Evolutionary conservation across 768 basidiomycete genomes (phyloP), one percentile per base, ranked within the genome.

Genomic region (Sarcomyxa edulis): DNA sequence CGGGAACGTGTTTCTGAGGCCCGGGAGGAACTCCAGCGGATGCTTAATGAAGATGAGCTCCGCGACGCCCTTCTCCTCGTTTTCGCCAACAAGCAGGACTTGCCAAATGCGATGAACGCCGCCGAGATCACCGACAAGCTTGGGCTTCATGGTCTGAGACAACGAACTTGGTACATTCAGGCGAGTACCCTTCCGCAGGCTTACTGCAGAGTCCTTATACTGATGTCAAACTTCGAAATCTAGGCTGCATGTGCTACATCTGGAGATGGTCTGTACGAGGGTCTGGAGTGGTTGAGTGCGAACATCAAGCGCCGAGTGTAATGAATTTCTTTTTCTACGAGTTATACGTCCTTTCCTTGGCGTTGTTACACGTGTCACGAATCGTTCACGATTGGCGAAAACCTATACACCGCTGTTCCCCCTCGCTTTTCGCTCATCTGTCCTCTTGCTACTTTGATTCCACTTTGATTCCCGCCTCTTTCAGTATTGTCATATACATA

Each of bases 1-100:
- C 74, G 96, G 67, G 96, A 99, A 68, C 96, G 96, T 86, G 87
- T 99, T 48, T 85, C 90, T 26, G 96, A 99, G 70, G 96, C 96
- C 42, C 84, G 96, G 46, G 96, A 98, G 71, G 96, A 99, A 68
- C 81, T 99, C 39, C 96, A 98, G 64, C 85, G 96, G 56, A 99
- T 99, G 96, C 67, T 99, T 63, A 97, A 96, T 66, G 96, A 99
- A 65, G 96, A 98, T 59, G 96, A 99, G 69, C 86, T 99, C 52
- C 90, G 94, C 48, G 93, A 97, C 64, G 95, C 95, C 37, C 86
- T 97, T 54, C 85, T 99, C 51, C 81, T 99, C 49, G 96, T 99
- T 57, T 98, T 98, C 55, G 95, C 96, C 64, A 99, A 99, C 82
- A 99, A 99, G 73, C 96, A 99, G 69, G 96, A 99, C 81, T 69